Conservation (phyloP, 805 yeast genomes). For the Schwanniomyces sp. region DNA sequence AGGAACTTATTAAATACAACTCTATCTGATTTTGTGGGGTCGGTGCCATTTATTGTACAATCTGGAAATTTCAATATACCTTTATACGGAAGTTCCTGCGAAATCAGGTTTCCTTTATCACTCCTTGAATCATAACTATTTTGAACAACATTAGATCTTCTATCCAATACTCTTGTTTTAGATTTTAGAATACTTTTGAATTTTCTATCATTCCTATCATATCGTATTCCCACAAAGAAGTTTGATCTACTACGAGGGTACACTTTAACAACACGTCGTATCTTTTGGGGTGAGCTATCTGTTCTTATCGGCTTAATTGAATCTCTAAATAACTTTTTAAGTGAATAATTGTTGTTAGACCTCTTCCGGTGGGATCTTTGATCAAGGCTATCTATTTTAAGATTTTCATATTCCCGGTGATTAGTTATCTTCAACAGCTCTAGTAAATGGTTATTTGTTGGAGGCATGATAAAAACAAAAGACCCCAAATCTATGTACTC, state of each 20-base stretch:
- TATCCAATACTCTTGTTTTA: background rate
- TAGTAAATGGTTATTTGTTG: slow-evolving; percentile 18
- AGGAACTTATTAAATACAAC: slow-evolving; percentile 44
- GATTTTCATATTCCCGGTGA: slow-evolving; percentile 24
- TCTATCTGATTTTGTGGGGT: slow-evolving; percentile 56
- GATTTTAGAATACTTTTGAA: background rate
- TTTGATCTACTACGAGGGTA: background rate
- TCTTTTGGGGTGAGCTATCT: background rate
- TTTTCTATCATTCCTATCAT: slow-evolving; percentile 1
- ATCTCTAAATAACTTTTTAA: slow-evolving; percentile 15
- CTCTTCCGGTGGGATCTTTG: slow-evolving; percentile 22
- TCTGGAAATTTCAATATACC: slow-evolving; percentile 63
- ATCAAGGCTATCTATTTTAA: slow-evolving; percentile 15
- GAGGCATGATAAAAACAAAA: slow-evolving; percentile 3
- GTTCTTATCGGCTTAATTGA: slow-evolving; percentile 9
- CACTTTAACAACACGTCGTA: slow-evolving; percentile 2
- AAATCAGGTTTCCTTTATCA: slow-evolving; percentile 5
- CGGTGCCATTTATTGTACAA: slow-evolving; percentile 58
- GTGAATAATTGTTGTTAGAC: slow-evolving; percentile 14
- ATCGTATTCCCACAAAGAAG: slow-evolving; percentile 5
- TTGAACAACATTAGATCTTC: background rate
- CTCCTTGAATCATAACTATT: background rate
- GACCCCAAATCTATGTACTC: background rate
- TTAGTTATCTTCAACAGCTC: slow-evolving; percentile 29
- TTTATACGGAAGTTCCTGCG: slow-evolving; percentile 62